phyloP scores from a whole-genome alignment of 345 rosid species.

The Litchi chinensis region DNA sequence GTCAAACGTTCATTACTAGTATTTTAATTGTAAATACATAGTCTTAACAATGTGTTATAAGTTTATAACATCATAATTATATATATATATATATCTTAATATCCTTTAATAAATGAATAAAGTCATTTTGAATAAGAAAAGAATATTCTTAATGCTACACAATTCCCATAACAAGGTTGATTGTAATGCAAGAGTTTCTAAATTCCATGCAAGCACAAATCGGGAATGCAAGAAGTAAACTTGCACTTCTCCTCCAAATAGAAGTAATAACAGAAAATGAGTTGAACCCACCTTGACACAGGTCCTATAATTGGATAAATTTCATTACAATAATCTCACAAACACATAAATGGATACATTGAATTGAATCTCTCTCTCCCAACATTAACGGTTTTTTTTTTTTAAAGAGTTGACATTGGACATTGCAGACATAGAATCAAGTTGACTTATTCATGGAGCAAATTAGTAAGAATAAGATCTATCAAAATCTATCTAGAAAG shows the following conservation, averaged over 20 bases:
- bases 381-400: neutral
- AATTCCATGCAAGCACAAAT: neutral
- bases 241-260: neutral
- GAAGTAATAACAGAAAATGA: neutral
- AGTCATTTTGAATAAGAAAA: no score
- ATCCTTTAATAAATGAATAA: no score
- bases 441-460: neutral
- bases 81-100: no score
- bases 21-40: no score
- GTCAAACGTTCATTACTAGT: no score
- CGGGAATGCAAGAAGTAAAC: neutral
- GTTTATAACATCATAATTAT: no score
- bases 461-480: slow-evolving; percentile 3
- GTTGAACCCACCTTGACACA: slow-evolving; percentile 11
- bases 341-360: neutral
- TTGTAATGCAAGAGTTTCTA: neutral
- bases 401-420: neutral
- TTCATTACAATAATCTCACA: neutral
- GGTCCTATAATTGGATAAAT: neutral
- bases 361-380: slow-evolving; percentile 2
- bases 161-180: neutral
- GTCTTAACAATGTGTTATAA: no score
- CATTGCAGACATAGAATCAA: neutral
- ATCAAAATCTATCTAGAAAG: slow-evolving; percentile 20
- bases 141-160: neutral